Evolutionary conservation across 1,139 yeast species (phyloP).

Genomic region (Eremothecium gossypii): DNA sequence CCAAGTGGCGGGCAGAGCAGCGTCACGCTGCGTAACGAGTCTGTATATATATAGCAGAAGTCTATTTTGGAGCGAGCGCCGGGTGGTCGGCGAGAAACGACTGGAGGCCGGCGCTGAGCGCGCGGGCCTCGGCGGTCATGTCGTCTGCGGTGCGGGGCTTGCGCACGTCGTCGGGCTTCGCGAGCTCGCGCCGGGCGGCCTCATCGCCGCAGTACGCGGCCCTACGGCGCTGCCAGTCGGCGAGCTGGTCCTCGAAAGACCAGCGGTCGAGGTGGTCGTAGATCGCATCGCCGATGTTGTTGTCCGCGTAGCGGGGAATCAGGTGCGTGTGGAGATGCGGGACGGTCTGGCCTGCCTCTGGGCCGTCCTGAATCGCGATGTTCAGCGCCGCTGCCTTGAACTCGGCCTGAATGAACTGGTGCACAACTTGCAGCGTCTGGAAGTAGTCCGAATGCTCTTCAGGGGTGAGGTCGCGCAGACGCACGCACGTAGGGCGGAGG

Average conservation of each 20-base stretch:
- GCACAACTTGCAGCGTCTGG: slow-evolving; percentile 61
- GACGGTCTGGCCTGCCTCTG: slow-evolving; percentile 88
- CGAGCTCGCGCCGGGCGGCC: slow-evolving; percentile 30
- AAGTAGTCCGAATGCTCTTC: slow-evolving; percentile 77
- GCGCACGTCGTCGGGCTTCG: slow-evolving; percentile 44
- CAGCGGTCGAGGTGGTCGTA: slow-evolving; percentile 53
- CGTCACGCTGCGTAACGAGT: slow-evolving; percentile 32
- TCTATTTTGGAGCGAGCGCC: background rate
- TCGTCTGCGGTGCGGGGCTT: slow-evolving; percentile 44
- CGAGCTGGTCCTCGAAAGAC: slow-evolving; percentile 35
- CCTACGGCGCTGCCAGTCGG: slow-evolving; percentile 28
- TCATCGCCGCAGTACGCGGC: slow-evolving; percentile 15
- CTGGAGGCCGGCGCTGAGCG: slow-evolving; percentile 29
- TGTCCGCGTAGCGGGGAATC: slow-evolving; percentile 64
- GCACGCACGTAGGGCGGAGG: slow-evolving; percentile 44
- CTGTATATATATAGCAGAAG: background rate
- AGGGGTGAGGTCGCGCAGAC: slow-evolving; percentile 56
- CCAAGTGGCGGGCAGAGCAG: slow-evolving; percentile 58
- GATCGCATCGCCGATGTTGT: slow-evolving; percentile 65
- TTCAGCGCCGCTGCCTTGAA: slow-evolving; percentile 77
- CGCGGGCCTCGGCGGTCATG: slow-evolving; percentile 58
- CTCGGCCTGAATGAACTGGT: slow-evolving; percentile 50
- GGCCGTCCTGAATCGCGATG: slow-evolving; percentile 91
- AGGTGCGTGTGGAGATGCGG: slow-evolving; percentile 92
- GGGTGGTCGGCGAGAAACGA: slow-evolving; percentile 5